Conservation (phyloP, 257 asterid genomes). For the Gynochthodes officinalis region DNA sequence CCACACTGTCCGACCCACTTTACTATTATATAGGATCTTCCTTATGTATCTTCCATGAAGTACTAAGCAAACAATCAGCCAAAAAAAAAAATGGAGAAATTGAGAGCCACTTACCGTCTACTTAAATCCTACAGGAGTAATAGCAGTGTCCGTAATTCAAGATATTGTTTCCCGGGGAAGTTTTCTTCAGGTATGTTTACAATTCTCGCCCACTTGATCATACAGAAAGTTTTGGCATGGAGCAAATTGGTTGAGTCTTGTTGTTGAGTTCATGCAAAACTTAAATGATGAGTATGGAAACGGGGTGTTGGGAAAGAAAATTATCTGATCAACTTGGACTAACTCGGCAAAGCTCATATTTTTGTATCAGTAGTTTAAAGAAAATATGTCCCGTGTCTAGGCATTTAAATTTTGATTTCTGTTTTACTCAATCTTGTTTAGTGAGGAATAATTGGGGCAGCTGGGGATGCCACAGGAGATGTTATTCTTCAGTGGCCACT, state of each 20-base stretch:
- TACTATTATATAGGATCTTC: not conserved
- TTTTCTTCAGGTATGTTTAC: conserved; percentile 39
- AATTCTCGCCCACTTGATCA: not conserved
- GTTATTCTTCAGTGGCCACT: conserved; percentile 50
- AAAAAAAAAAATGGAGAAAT: conserved; percentile 39
- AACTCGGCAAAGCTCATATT: not conserved
- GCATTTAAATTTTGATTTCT: not conserved
- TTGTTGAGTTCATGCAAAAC: not conserved
- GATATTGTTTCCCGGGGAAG: not conserved
- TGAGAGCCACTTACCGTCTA: conserved; percentile 41
- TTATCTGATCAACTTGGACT: not conserved
- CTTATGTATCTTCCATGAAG: not conserved
- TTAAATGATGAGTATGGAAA: not conserved
- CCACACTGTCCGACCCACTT: not conserved
- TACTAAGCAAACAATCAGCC: not conserved
- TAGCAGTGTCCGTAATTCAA: conserved; percentile 21
- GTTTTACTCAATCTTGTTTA: conserved; percentile 8
- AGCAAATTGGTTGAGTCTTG: not conserved
- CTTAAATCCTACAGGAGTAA: conserved; percentile 39
- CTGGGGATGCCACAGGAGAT: conserved; percentile 31
- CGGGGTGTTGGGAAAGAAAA: not conserved
- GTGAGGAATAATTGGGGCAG: conserved; percentile 27
- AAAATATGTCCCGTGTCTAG: no score
- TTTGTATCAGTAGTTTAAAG: not conserved
- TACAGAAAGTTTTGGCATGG: not conserved